Conservation (phyloP, 805 yeast genomes). For the Candida suzukii region DNA sequence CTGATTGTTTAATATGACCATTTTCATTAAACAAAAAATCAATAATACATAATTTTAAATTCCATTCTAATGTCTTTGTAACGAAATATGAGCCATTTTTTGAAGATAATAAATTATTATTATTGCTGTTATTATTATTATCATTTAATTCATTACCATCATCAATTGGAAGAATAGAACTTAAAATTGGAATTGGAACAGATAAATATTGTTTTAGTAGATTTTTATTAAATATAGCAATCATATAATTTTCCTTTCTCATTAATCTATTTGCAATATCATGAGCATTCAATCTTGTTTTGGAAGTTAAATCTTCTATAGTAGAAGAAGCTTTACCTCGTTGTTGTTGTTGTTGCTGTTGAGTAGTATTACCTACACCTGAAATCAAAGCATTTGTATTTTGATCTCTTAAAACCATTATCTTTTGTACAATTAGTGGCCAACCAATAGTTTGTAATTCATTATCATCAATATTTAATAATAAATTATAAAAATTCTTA, state of each 20-base stretch:
- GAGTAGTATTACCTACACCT: conserved; percentile 14
- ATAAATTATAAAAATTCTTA: conserved; percentile 63
- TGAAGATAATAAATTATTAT: conserved; percentile 1
- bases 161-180: conserved; percentile 5
- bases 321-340: too few species aligned
- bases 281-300: conserved; percentile 79
- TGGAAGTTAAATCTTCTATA: conserved; percentile 55
- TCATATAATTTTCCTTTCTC: conserved; percentile 91
- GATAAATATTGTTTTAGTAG: conserved; percentile 40
- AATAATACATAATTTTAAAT: conserved; percentile 76
- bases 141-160: neutral
- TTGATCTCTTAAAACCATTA: conserved; percentile 70
- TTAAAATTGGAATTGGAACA: conserved; percentile 6
- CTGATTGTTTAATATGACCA: conserved; percentile 71
- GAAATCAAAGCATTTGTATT: conserved; percentile 76
- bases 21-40: conserved; percentile 78
- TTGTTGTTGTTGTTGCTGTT: neutral
- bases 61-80: conserved; percentile 93
- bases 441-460: conserved; percentile 92
- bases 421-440: conserved; percentile 74
- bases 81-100: conserved; percentile 31
- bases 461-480: conserved; percentile 65
- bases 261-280: conserved; percentile 92
- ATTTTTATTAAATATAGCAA: conserved; percentile 79
- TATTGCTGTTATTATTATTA: neutral